Conservation (phyloP, 2,329 filamentous ascomycete species). For the Lizonia empirigonia region DNA sequence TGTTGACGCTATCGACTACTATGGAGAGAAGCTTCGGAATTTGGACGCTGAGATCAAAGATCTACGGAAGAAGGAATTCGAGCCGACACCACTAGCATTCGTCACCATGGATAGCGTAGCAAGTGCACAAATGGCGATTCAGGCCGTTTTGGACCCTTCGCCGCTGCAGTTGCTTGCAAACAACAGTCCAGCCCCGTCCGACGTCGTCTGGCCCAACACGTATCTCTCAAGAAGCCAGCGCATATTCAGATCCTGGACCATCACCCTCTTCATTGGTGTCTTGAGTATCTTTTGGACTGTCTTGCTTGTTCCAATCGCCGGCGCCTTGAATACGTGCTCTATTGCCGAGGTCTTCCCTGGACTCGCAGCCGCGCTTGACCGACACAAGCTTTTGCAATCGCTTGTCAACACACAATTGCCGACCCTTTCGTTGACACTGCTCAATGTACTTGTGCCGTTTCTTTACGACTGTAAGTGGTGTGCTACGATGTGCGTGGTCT, state of each 20-base stretch:
- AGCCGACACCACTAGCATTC: slow-evolving; percentile 83
- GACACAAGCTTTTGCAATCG: slow-evolving; percentile 72
- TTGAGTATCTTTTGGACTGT: slow-evolving; percentile 88
- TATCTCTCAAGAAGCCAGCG: slow-evolving; percentile 78
- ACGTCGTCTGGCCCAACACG: slow-evolving; percentile 95
- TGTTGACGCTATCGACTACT: slow-evolving; percentile 93
- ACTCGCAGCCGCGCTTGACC: slow-evolving; percentile 69
- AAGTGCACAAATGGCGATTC: slow-evolving; percentile 91
- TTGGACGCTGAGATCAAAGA: slow-evolving; percentile 75
- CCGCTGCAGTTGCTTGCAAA: slow-evolving; percentile 86
- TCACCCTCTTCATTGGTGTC: slow-evolving; percentile 81
- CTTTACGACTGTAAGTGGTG: slow-evolving; percentile 78
- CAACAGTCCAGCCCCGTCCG: slow-evolving; percentile 82
- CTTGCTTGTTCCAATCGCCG: slow-evolving; percentile 78
- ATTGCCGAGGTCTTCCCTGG: slow-evolving; percentile 74
- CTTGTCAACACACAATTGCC: slow-evolving; percentile 87
- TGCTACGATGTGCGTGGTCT: neutral
- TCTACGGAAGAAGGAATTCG: slow-evolving; percentile 76
- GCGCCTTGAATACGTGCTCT: slow-evolving; percentile 78
- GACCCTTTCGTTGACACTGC: slow-evolving; percentile 80
- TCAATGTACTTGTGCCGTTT: slow-evolving; percentile 90
- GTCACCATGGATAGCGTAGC: slow-evolving; percentile 97
- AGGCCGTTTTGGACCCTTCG: slow-evolving; percentile 88
- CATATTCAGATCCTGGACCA: slow-evolving; percentile 78
- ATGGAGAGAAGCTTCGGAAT: slow-evolving; percentile 79